Evolutionary conservation across 768 basidiomycete genomes (phyloP), one percentile per base, ranked within the genome.

Genomic region (Mycena capillaripes): DNA sequence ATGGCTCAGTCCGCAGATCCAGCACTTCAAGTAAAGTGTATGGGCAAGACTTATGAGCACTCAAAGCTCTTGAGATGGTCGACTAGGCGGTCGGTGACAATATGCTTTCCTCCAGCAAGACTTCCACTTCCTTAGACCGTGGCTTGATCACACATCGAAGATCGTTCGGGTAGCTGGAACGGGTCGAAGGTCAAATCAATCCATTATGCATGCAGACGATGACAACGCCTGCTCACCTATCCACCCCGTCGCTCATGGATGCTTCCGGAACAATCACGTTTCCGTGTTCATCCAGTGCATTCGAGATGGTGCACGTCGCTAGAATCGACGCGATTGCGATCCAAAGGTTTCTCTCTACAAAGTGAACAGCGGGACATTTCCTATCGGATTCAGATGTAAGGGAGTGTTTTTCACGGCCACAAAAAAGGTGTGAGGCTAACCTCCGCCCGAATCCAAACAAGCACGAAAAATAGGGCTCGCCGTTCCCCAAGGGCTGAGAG

Each of bases 81-180:
- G 61, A 63, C 61, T 63, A 63, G 61, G 61, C 14, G 46, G 30
- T 52, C 32, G 46, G 23, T 36, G 61, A 63, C 61, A 52, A 52
- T 63, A 52, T 63, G 48, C 61, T 63, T 63, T 63, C 61, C 48
- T 63, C 61, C 46, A 63, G 48, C 61, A 63, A 63, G 32, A 23
- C 61, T 63, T 50, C 48, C 61, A 63, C 61, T 63, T 52, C 61
- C 48, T 63, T 52, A 52, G 25, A 63, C 32, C 61, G 61, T 48
- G 61, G 61, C 32, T 52, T 63, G 61, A 63, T 63, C 61, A 63
- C 48, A 63, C 61, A 63, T 63, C 61, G 61, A 63, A 63, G 61
- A 52, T 63, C 61, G 32, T 63, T 63, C 46, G 61, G 61, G 48
- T 63, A 63, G 48, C 61, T 63, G 48, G 48, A 63, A 63, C 61